These are phyloP conservation scores for Leptographium radiaticola DNA, from an alignment of 2,329 filamentous ascomycete species.

Conservation along the genomic window DNA sequence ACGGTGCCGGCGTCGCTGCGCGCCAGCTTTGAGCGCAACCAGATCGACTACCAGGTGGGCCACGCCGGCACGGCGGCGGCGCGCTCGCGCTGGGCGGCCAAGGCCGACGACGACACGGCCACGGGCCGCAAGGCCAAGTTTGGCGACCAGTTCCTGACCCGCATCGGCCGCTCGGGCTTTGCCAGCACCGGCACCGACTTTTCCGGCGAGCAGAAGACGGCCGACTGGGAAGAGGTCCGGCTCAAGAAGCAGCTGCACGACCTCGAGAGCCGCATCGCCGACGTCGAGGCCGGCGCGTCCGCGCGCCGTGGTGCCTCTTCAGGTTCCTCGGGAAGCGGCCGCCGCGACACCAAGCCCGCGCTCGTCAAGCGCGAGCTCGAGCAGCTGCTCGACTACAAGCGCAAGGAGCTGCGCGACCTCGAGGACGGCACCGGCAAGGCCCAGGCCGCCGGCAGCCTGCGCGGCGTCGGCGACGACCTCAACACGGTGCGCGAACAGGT, in stretches of 20 bases:
- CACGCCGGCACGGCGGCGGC: slow-evolving; percentile 48
- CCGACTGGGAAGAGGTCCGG: slow-evolving; percentile 96
- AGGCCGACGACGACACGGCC: slow-evolving; percentile 64
- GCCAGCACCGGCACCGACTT: slow-evolving; percentile 84
- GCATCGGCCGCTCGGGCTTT: slow-evolving; percentile 73
- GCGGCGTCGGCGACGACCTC: slow-evolving; percentile 73
- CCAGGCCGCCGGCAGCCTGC: slow-evolving; percentile 57
- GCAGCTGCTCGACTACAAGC: slow-evolving; percentile 90
- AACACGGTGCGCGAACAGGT: slow-evolving; percentile 88
- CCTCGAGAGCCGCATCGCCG: slow-evolving; percentile 74
- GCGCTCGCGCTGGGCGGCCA: slow-evolving; percentile 60
- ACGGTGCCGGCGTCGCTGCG: slow-evolving; percentile 84
- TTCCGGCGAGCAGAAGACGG: slow-evolving; percentile 59
- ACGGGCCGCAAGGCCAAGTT: slow-evolving; percentile 94
- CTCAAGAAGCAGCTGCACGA: slow-evolving; percentile 86
- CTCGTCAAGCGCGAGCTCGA: slow-evolving; percentile 90
- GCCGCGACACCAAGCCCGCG: slow-evolving; percentile 69
- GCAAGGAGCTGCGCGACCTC: slow-evolving; percentile 60
- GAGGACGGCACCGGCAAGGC: slow-evolving; percentile 58
- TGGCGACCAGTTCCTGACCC: slow-evolving; percentile 88
- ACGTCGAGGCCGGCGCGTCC: slow-evolving; percentile 57
- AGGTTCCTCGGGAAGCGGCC: too few relatives aligned
- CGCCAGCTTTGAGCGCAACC: slow-evolving; percentile 82
- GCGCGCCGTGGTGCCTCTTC: too few relatives aligned
- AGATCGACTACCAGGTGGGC: slow-evolving; percentile 92